Evolutionary conservation across 2,329 filamentous ascomycete species (phyloP).

Genomic region (Biscogniauxia mediterranea): DNA sequence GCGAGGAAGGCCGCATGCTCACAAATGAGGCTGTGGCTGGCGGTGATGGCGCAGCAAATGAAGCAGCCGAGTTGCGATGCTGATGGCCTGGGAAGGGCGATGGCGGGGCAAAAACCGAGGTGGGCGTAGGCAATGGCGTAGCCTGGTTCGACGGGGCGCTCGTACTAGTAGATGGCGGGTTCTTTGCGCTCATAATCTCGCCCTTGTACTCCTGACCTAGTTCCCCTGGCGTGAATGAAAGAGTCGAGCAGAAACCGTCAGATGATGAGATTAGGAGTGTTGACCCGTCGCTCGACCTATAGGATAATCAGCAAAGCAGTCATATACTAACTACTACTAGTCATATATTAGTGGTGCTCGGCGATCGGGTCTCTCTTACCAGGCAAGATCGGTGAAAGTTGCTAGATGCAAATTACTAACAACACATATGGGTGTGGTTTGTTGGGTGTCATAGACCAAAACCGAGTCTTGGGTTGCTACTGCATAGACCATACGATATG

Average conservation of each 20-base stretch:
- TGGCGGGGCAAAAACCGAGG: slow-evolving; percentile 58
- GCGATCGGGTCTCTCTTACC: slow-evolving; percentile 56
- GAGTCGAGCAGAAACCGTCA: slow-evolving; percentile 92
- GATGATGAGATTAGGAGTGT: slow-evolving; percentile 94
- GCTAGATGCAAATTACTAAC: slow-evolving; percentile 97
- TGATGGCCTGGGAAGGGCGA: slow-evolving; percentile 58
- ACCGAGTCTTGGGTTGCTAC: slow-evolving; percentile 97
- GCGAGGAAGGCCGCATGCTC: slow-evolving; percentile 69
- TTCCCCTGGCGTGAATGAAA: slow-evolving; percentile 82
- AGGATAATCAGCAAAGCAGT: slow-evolving; percentile 28
- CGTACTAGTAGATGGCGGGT: slow-evolving; percentile 39
- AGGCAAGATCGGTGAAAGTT: slow-evolving; percentile 93
- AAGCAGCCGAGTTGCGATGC: slow-evolving; percentile 57
- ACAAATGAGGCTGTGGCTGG: slow-evolving; percentile 58
- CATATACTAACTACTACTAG: not conserved
- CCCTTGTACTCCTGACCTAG: slow-evolving; percentile 79
- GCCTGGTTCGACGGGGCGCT: slow-evolving; percentile 56
- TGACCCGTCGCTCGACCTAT: slow-evolving; percentile 70
- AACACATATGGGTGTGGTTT: slow-evolving; percentile 87
- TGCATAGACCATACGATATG: slow-evolving; percentile 93
- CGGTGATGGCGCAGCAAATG: slow-evolving; percentile 57
- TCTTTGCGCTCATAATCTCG: slow-evolving; percentile 54
- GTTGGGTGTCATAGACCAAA: slow-evolving; percentile 93
- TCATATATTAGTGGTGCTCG: too few relatives aligned
- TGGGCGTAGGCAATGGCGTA: slow-evolving; percentile 71